Percentiles rank a stretch among this genome's conserved stretches.
Conservation (phyloP, 2,329 filamentous ascomycete species). For the Tothia fuscella region DNA sequence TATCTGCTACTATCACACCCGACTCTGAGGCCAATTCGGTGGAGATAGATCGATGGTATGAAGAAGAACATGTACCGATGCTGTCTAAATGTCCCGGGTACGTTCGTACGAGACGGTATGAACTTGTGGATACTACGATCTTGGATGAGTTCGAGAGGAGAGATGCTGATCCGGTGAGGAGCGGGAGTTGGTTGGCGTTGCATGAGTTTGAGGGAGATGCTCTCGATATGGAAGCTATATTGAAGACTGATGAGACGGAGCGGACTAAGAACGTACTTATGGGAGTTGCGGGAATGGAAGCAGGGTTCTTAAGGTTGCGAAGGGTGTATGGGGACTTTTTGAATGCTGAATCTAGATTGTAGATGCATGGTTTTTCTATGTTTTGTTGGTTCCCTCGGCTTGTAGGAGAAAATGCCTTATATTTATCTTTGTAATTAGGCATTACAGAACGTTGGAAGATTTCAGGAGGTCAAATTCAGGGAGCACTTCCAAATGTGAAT, state of each 20-base stretch:
- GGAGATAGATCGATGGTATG: conserved; percentile 19
- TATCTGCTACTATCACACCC: conserved; percentile 10
- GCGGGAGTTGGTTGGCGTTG: conserved; percentile 3
- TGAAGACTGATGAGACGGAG: conserved; percentile 10
- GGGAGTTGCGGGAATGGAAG: conserved; percentile 4
- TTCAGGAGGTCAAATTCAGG: too few species aligned
- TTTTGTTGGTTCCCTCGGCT: too few species aligned
- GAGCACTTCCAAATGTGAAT: too few species aligned
- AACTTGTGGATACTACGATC: conserved; percentile 14
- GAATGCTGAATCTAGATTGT: not conserved
- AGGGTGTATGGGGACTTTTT: conserved; percentile 9
- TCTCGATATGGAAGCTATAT: conserved; percentile 5
- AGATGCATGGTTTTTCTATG: not conserved
- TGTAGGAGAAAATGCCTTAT: too few species aligned
- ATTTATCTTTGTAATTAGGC: too few species aligned
- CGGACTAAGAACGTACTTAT: conserved; percentile 5
- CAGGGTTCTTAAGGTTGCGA: conserved; percentile 11
- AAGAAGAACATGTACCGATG: conserved; percentile 14
- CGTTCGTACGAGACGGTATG: conserved; percentile 16
- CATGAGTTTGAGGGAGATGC: conserved; percentile 9
- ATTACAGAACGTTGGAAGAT: too few species aligned
- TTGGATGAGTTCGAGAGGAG: conserved; percentile 16
- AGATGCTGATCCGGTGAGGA: not conserved
- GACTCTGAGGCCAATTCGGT: not conserved
- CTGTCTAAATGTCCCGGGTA: conserved; percentile 14